phyloP scores from a whole-genome alignment of 169 alveolate genomes.

The Plasmodium inui region DNA sequence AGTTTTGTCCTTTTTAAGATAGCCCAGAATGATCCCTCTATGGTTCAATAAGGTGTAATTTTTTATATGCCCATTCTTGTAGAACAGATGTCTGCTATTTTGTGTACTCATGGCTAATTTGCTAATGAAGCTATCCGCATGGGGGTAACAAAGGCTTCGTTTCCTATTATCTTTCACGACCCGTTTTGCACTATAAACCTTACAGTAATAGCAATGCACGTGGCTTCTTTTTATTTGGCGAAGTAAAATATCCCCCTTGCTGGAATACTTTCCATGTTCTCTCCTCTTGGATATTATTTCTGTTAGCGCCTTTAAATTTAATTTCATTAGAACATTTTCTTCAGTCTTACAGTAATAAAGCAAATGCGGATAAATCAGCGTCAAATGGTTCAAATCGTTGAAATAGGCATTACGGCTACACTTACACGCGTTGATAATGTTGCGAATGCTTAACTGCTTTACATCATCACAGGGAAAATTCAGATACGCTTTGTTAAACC shows the following conservation, averaged over 20 bases:
- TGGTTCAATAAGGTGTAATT: not conserved
- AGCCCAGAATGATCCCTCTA: not conserved
- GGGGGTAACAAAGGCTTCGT: no score
- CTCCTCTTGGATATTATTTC: not conserved
- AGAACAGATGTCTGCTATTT: not conserved
- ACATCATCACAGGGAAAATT: not conserved
- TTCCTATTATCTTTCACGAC: not conserved
- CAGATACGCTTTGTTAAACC: not conserved
- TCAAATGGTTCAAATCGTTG: not conserved
- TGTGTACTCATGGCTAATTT: not conserved
- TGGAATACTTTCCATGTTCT: not conserved
- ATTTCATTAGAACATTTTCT: not conserved
- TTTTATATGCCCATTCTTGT: not conserved
- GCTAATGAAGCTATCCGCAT: not conserved
- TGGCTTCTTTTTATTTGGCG: not conserved
- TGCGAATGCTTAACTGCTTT: slow-evolving; percentile 28
- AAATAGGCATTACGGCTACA: not conserved
- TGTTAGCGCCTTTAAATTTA: slow-evolving; percentile 8
- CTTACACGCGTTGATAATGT: slow-evolving; percentile 27
- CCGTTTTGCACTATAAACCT: not conserved
- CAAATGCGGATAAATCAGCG: not conserved
- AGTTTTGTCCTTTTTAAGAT: slow-evolving; percentile 28
- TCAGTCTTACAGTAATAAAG: not conserved
- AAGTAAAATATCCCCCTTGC: not conserved
- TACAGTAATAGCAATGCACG: slow-evolving; percentile 5